These are phyloP conservation scores for Metschnikowia santaceciliae DNA, from an alignment of 805 yeast genomes.

Conservation along the genomic window DNA sequence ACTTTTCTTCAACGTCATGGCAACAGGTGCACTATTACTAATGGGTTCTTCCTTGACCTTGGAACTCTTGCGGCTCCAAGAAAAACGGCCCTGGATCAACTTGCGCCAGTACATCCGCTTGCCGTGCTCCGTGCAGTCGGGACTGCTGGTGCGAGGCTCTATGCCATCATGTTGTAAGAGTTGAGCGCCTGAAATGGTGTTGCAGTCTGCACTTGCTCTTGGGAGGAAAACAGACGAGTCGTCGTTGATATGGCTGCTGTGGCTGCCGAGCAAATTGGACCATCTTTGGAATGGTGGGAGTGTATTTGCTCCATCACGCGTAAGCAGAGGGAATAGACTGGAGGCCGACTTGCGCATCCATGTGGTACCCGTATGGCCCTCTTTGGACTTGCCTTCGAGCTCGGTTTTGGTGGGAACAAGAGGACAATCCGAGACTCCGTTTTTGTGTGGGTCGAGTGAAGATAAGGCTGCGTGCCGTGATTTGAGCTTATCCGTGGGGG, in stretches of 20 bases:
- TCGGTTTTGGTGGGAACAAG: not conserved
- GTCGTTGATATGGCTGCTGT: not conserved
- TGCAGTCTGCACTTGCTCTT: not conserved
- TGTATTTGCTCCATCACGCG: slow-evolving; percentile 3
- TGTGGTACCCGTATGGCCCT: not conserved
- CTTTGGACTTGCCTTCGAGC: not conserved
- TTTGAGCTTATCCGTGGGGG: not conserved
- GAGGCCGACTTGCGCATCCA: slow-evolving; percentile 4
- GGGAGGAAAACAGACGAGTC: not conserved
- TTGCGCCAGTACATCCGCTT: not conserved
- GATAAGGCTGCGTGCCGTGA: not conserved
- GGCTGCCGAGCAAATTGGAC: not conserved
- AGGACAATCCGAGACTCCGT: not conserved
- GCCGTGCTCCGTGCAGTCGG: not conserved
- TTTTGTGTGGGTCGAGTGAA: not conserved
- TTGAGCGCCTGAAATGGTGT: not conserved
- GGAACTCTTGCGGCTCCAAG: slow-evolving; percentile 1
- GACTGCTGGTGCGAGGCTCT: not conserved
- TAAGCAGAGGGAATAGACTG: slow-evolving; percentile 12
- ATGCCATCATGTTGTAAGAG: slow-evolving; percentile 2
- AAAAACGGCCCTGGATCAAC: not conserved
- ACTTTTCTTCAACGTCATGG: not conserved
- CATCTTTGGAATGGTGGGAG: slow-evolving; percentile 1
- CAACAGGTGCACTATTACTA: slow-evolving; percentile 1
- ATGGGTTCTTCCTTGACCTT: not conserved